phyloP scores from a whole-genome alignment of 192 early-diverging fungal species.

The Diversispora eburnea region DNA sequence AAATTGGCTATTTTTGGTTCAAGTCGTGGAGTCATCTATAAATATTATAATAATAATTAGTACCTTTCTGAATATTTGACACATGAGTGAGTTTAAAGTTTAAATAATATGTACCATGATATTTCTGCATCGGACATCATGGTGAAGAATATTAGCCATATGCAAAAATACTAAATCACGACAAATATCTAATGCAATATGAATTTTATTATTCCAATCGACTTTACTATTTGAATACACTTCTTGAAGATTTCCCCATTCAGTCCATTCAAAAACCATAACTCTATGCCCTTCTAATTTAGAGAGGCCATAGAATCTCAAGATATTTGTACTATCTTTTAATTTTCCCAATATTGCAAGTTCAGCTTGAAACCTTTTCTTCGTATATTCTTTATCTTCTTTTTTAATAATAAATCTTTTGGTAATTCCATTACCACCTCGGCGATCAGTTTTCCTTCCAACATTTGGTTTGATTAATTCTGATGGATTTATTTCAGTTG shows the following conservation, averaged over 20 bases:
- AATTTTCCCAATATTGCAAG: conserved; percentile 22
- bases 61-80: neutral
- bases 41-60: neutral
- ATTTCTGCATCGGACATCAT: conserved; percentile 24
- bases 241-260: conserved; percentile 5
- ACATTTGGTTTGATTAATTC: too few species aligned
- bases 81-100: neutral
- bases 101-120: neutral
- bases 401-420: too few species aligned
- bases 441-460: too few species aligned
- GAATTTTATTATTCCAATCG: neutral
- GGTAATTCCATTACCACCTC: too few species aligned
- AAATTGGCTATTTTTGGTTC: conserved; percentile 26
- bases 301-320: conserved; percentile 24
- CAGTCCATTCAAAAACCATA: conserved; percentile 28
- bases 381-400: too few species aligned
- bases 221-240: neutral
- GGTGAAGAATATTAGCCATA: neutral
- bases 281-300: neutral
- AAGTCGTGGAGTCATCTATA: neutral
- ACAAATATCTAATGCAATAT: conserved; percentile 16
- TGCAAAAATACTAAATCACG: conserved; percentile 18
- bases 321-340: neutral
- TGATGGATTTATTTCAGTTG: too few species aligned
- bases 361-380: neutral